Evolutionary conservation across 371 early-diverging fungal species (phyloP).

Genomic region (Mucor ambiguus): DNA sequence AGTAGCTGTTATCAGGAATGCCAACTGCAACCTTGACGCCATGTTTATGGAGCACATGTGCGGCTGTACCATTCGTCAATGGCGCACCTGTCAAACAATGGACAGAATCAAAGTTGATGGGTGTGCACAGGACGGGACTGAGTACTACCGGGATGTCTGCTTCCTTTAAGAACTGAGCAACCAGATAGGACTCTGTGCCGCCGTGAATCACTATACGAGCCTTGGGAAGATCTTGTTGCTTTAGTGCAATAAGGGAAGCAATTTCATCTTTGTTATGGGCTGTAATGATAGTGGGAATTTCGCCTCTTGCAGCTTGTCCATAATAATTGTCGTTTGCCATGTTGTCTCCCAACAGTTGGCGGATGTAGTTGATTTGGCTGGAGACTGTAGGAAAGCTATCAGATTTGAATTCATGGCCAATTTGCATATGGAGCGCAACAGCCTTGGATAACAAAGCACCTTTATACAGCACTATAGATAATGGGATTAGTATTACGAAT

Average conservation of each 20-base stretch:
- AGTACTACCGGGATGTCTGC: constrained; percentile 68
- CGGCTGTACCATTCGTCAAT: constrained; percentile 57
- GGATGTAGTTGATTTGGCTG: constrained; percentile 65
- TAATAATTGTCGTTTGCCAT: constrained; percentile 26
- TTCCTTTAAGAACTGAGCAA: constrained; percentile 62
- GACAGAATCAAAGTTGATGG: constrained; percentile 64
- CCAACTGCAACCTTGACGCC: constrained; percentile 71
- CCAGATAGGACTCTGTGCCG: constrained; percentile 72
- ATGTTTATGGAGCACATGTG: constrained; percentile 60
- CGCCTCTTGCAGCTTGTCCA: constrained; percentile 58
- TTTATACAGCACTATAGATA: constrained; percentile 7
- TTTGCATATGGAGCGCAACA: constrained; percentile 64
- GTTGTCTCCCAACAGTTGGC: constrained; percentile 47
- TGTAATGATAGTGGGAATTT: constrained; percentile 63
- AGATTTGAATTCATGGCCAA: constrained; percentile 57
- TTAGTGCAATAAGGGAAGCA: constrained; percentile 62
- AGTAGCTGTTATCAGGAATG: constrained; percentile 56
- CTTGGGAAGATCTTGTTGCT: constrained; percentile 43
- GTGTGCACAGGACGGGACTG: constrained; percentile 68
- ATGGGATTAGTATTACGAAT: not conserved
- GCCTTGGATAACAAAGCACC: constrained; percentile 39
- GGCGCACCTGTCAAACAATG: constrained; percentile 68
- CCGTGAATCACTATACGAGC: constrained; percentile 56
- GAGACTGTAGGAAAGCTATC: constrained; percentile 59
- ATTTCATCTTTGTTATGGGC: constrained; percentile 76